These are phyloP conservation scores for Amaranthus palmeri DNA, from an alignment of 148 eudicot species.

Conservation along the genomic window DNA sequence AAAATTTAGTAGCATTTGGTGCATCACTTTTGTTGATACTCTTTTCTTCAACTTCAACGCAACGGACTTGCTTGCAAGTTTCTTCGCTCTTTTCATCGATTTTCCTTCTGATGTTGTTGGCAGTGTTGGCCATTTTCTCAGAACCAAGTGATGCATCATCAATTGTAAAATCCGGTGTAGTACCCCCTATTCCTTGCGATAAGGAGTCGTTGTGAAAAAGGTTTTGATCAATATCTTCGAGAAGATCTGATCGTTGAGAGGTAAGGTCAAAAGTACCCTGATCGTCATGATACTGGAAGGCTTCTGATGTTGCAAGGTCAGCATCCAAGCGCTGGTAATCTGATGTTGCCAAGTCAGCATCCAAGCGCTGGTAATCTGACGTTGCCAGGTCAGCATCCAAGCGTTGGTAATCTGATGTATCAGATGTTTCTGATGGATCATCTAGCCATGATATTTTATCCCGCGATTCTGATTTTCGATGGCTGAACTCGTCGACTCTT, in stretches of 20 bases:
- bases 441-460: conserved; percentile 45
- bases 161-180: conserved; percentile 34
- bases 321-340: conserved; percentile 55
- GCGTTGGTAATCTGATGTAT: conserved; percentile 50
- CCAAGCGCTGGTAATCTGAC: conserved; percentile 50
- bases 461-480: conserved; percentile 21
- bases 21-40: conserved; percentile 21
- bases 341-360: conserved; percentile 34
- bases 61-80: conserved; percentile 63
- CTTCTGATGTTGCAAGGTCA: conserved; percentile 35
- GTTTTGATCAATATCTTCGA: conserved; percentile 38
- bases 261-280: conserved; percentile 21
- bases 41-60: conserved; percentile 43
- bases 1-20: conserved; percentile 10
- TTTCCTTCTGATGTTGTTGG: conserved; percentile 3
- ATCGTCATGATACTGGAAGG: conserved; percentile 34
- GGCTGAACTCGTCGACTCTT: conserved; percentile 32
- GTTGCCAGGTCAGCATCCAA: conserved; percentile 37
- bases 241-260: conserved; percentile 31
- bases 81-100: conserved; percentile 38
- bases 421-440: conserved; percentile 67
- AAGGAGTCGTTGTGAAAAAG: conserved; percentile 41
- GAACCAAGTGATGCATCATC: conserved; percentile 11
- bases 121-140: conserved; percentile 14
- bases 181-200: conserved; percentile 37